Conservation (phyloP, 2,329 filamentous ascomycete species). For the Botryosphaeria agaves region DNA sequence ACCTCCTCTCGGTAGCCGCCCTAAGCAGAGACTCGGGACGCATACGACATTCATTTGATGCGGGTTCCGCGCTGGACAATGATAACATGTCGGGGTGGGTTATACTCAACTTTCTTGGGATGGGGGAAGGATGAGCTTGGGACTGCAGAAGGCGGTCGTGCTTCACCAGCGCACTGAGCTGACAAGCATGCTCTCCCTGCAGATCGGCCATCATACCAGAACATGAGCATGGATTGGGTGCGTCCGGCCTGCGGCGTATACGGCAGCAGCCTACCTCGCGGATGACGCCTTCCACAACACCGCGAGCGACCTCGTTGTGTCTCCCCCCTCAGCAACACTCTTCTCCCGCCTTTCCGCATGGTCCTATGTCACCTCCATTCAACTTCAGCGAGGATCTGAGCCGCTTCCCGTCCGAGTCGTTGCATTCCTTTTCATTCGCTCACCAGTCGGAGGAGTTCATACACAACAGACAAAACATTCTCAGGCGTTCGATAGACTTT, state of each 20-base stretch:
- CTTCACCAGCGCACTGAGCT: too few relatives aligned
- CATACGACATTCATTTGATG: not conserved
- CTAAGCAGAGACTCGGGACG: not conserved
- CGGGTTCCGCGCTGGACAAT: not conserved
- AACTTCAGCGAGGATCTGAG: slow-evolving; percentile 73
- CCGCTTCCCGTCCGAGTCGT: slow-evolving; percentile 83
- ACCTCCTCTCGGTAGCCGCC: not conserved
- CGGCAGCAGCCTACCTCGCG: slow-evolving; percentile 60
- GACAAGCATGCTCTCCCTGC: too few relatives aligned
- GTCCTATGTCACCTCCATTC: slow-evolving; percentile 49
- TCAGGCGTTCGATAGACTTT: slow-evolving; percentile 90
- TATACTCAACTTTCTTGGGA: too few relatives aligned
- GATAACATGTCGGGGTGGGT: too few relatives aligned
- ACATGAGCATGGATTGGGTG: slow-evolving; percentile 6
- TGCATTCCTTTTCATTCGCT: slow-evolving; percentile 97
- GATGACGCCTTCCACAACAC: slow-evolving; percentile 34
- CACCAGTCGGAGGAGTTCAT: slow-evolving; percentile 87
- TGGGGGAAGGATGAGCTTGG: too few relatives aligned
- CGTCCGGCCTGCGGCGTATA: slow-evolving; percentile 65
- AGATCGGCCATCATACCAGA: slow-evolving; percentile 72
- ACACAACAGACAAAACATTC: slow-evolving; percentile 77
- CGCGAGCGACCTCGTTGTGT: slow-evolving; percentile 53
- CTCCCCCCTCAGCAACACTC: slow-evolving; percentile 37
- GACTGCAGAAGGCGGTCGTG: too few relatives aligned
- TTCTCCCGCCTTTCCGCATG: slow-evolving; percentile 41